Percentiles rank a stretch among this genome's conserved stretches.
These are phyloP conservation scores for Piromyces finnis DNA, from an alignment of 192 early-diverging fungal genomes.

Conservation along the genomic window DNA sequence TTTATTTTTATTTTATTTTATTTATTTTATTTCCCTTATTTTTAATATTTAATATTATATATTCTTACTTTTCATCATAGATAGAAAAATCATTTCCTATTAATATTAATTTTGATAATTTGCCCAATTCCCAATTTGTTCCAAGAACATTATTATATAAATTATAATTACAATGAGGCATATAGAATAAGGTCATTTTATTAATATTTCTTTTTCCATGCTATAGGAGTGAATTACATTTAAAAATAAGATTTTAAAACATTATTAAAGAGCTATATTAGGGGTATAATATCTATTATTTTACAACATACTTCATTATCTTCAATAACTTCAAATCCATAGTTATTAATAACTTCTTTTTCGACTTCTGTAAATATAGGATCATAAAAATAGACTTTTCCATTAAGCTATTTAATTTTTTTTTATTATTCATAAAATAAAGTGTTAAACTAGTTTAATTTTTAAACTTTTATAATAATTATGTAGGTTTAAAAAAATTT, in stretches of 20 bases:
- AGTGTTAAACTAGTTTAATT: no score
- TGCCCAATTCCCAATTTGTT: background rate
- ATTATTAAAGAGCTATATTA: no score
- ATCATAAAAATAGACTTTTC: background rate
- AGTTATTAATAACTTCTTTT: background rate
- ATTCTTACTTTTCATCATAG: background rate
- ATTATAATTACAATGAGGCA: background rate
- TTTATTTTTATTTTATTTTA: no score
- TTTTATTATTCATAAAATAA: no score
- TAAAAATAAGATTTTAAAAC: no score
- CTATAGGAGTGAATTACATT: background rate
- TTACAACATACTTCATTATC: background rate
- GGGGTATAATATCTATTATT: no score
- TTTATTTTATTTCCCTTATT: no score
- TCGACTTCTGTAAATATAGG: background rate
- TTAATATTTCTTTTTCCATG: background rate
- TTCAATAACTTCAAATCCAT: background rate
- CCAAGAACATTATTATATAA: background rate
- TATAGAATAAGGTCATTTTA: background rate
- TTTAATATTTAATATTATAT: no score
- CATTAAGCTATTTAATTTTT: background rate
- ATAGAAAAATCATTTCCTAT: background rate
- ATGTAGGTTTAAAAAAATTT: no score
- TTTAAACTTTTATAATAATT: no score
- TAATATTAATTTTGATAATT: background rate